Evolutionary conservation across 164 flowering plant genomes (phyloP), one percentile per base, ranked within the genome.

Genomic region (Vitis cinerea): DNA sequence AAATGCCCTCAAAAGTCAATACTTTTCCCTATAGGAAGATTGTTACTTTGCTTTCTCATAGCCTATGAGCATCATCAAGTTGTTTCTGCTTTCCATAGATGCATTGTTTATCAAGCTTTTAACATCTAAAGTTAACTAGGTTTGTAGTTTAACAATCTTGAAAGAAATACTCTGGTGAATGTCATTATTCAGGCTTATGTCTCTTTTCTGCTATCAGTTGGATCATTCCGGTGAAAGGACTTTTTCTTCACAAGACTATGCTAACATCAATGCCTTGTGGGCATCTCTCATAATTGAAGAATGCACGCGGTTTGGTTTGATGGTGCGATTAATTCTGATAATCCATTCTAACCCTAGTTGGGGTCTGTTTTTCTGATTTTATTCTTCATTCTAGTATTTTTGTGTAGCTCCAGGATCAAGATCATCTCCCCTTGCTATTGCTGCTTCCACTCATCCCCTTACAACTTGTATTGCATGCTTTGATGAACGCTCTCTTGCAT

Each of bases 361-460:
- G 70, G 55, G 55, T 67, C 7, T 47, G 51, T 19, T 47, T 67
- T 12, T 71, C 85, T 87, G 74, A 87, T 79, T 72, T 37, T 57
- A 48, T 73, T 82, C 74, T 73, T 66, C 69, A 12, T 73, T 86
- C 70, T 73, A 93, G 99, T 93, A 93, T 69, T 88, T 95, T 79
- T 95, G 97, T 83, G 71, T 95, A 79, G 99, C 99, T 72, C 99
- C 99, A 53, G 99, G 99, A 63, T 95, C 98, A 77, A 86, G 99
- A 72, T 95, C 98, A 64, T 93, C 98, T 71, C 96, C 93, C 13
- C 92, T 95, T 75, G 90, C 99, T 37, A 71, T 95, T 73, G 96
- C 99, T 75, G 99, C 97, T 66, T 77, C 97, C 12, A 62, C 79
- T 61, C 98, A 95, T 78, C 91, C 92, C 29, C 79, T 74, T 51